A percentile compares a stretch with the other conserved stretches of the same genome.
phyloP scores from a whole-genome alignment of 768 basidiomycete genomes.

The Xerocomellus intermedius region DNA sequence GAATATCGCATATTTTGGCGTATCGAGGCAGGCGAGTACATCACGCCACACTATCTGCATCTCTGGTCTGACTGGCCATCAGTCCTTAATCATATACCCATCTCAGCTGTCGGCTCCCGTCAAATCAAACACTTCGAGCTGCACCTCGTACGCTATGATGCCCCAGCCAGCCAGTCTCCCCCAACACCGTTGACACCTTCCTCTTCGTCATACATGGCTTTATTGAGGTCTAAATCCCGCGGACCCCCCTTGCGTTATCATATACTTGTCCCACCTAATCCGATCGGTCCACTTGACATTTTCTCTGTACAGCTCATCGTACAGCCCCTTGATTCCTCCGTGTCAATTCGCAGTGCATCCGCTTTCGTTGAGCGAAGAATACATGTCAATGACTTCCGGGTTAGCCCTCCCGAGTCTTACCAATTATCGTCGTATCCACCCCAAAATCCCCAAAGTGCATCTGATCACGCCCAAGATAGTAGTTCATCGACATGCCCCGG shows the following conservation, averaged over 20 bases:
- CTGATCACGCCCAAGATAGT: constrained; percentile 26
- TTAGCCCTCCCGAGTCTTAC: constrained; percentile 22
- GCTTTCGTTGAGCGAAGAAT: constrained; percentile 73
- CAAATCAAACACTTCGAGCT: constrained; percentile 72
- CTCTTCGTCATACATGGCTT: constrained; percentile 38
- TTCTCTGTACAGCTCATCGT: constrained; percentile 64
- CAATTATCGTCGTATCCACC: constrained; percentile 17
- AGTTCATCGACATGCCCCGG: constrained; percentile 6
- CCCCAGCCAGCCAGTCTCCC: constrained; percentile 43
- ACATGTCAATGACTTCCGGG: constrained; percentile 46
- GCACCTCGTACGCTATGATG: constrained; percentile 67
- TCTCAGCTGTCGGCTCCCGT: constrained; percentile 64
- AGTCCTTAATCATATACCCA: constrained; percentile 70
- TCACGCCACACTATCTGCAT: not conserved
- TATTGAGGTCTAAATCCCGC: constrained; percentile 52
- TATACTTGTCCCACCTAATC: constrained; percentile 50
- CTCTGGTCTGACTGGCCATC: constrained; percentile 19
- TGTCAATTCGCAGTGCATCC: constrained; percentile 60
- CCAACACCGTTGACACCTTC: constrained; percentile 36
- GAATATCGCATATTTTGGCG: constrained; percentile 82
- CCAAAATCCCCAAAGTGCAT: constrained; percentile 27
- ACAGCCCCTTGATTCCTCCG: constrained; percentile 54
- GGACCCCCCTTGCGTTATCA: constrained; percentile 60
- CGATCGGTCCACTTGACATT: constrained; percentile 72
- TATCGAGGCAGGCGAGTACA: constrained; percentile 69